Conservation (phyloP, 2,329 filamentous ascomycete genomes). For the Coniochaeta ligniaria region DNA sequence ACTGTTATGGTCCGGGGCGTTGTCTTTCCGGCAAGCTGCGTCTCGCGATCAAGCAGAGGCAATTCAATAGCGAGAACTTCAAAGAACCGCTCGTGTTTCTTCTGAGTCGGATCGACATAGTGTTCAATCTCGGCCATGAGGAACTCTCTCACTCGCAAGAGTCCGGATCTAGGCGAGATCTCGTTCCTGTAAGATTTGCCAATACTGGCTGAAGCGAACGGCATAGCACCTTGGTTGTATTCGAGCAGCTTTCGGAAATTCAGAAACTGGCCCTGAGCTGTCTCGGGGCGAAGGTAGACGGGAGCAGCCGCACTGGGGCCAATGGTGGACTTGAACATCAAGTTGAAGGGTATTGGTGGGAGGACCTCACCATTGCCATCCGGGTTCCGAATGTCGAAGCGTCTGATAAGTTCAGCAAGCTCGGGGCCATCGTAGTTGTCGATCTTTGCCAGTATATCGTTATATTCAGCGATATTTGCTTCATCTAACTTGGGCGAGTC, state of each 20-base stretch:
- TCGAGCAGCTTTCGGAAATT: too few species aligned
- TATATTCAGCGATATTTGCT: too few species aligned
- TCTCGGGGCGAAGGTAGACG: conserved; percentile 87
- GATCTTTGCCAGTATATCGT: too few species aligned
- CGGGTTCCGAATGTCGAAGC: conserved; percentile 87
- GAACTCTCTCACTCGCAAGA: too few species aligned
- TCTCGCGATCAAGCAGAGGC: conserved; percentile 73
- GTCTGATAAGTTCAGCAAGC: conserved; percentile 80
- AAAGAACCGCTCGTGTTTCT: conserved; percentile 84
- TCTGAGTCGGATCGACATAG: too few species aligned
- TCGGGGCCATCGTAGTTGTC: conserved; percentile 90
- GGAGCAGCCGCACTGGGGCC: conserved; percentile 82
- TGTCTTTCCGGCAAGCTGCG: conserved; percentile 83
- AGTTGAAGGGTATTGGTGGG: conserved; percentile 86
- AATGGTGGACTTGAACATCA: conserved; percentile 97
- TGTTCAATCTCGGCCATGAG: too few species aligned
- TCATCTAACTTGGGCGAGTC: too few species aligned
- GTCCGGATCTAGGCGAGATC: too few species aligned
- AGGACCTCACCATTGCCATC: conserved; percentile 69
- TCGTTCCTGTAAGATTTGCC: too few species aligned
- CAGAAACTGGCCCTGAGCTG: too few species aligned
- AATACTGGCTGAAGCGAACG: too few species aligned
- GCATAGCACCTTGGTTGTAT: too few species aligned
- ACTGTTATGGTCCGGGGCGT: conserved; percentile 66
- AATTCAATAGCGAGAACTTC: conserved; percentile 83